Evolutionary conservation across 208 protist genomes (phyloP).

Genomic region (Trypanosoma rangeli): DNA sequence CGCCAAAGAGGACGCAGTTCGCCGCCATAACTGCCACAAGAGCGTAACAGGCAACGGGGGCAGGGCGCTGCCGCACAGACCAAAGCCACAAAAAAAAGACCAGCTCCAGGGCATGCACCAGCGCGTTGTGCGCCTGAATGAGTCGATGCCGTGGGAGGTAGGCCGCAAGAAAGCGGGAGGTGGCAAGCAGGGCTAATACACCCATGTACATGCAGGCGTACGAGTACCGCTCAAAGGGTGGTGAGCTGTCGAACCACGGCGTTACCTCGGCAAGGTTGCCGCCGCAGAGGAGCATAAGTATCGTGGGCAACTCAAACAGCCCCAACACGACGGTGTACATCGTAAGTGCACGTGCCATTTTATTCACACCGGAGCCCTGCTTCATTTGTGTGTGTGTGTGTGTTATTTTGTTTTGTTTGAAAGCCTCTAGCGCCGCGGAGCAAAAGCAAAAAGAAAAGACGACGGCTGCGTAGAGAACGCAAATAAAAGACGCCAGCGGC

Average conservation of each 20-base stretch:
- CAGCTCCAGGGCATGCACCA: slow-evolving; percentile 40
- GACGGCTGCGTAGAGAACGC: too few species aligned
- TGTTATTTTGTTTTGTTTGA: too few species aligned
- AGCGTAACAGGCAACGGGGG: slow-evolving; percentile 15
- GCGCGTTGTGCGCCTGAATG: slow-evolving; percentile 39
- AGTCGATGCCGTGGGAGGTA: slow-evolving; percentile 41
- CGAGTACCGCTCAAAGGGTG: slow-evolving; percentile 29
- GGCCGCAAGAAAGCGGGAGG: slow-evolving; percentile 31
- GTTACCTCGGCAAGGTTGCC: slow-evolving; percentile 28
- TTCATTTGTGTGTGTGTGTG: too few species aligned
- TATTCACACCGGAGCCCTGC: too few species aligned
- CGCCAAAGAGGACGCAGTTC: slow-evolving; percentile 32
- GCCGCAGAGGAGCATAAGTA: slow-evolving; percentile 32
- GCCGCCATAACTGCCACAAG: slow-evolving; percentile 31
- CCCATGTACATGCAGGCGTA: slow-evolving; percentile 40
- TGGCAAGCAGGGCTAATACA: slow-evolving; percentile 37
- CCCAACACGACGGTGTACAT: slow-evolving; percentile 32
- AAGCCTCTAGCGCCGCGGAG: too few species aligned
- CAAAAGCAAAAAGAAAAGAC: too few species aligned
- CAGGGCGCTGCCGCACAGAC: background rate
- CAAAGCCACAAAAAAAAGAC: slow-evolving; percentile 8
- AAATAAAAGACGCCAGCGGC: too few species aligned
- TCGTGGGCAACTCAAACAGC: slow-evolving; percentile 43
- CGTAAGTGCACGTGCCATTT: slow-evolving; percentile 29
- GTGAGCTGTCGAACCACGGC: slow-evolving; percentile 51